phyloP scores from a whole-genome alignment of 2,329 filamentous ascomycete species.

The Sporothrix mexicana region DNA sequence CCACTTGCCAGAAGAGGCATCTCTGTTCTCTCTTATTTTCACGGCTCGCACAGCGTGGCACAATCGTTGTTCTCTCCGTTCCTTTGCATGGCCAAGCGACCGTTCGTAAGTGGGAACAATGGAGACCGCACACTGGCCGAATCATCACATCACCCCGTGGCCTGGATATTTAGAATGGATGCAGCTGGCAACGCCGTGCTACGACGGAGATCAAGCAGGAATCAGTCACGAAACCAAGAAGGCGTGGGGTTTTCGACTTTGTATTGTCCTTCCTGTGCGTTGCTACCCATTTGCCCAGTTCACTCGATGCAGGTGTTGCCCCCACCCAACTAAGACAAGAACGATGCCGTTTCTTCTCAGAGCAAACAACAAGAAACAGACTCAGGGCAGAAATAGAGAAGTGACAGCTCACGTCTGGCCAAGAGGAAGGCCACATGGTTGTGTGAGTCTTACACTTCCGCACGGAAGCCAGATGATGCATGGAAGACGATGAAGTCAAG shows the following conservation, averaged over 20 bases:
- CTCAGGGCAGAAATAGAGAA: neutral
- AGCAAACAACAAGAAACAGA: neutral
- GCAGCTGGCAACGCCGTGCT: neutral
- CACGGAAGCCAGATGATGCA: conserved; percentile 18
- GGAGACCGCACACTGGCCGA: neutral
- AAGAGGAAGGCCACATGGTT: conserved; percentile 15
- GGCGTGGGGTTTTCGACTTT: no score
- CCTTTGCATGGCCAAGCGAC: neutral
- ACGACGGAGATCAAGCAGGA: neutral
- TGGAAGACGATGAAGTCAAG: neutral
- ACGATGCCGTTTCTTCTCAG: neutral
- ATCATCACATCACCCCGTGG: neutral
- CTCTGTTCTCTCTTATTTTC: neutral
- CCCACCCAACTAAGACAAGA: neutral
- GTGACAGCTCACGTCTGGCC: conserved; percentile 19
- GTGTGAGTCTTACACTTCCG: neutral
- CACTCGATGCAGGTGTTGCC: neutral
- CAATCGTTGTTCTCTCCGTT: neutral
- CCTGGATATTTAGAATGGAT: neutral
- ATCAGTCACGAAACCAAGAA: neutral
- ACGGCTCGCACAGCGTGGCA: conserved; percentile 11
- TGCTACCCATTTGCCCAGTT: neutral
- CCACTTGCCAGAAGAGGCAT: neutral
- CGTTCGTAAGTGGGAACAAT: neutral
- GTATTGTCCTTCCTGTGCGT: neutral